These are phyloP conservation scores for Neonectria neomacrospora DNA, from an alignment of 2,329 filamentous ascomycete species.

Conservation along the genomic window DNA sequence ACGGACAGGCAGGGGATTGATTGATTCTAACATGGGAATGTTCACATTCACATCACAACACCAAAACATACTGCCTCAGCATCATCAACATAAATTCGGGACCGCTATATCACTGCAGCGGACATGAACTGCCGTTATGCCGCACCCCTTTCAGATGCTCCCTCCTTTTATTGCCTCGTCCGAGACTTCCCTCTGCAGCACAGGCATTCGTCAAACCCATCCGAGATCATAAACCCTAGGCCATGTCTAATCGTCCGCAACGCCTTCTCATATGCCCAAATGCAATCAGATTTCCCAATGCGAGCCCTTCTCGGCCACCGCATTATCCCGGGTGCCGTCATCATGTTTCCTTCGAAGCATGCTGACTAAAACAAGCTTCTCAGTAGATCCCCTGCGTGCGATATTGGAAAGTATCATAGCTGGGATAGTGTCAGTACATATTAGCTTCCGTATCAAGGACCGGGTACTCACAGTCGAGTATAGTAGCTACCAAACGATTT, in stretches of 20 bases:
- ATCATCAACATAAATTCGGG: slow-evolving; percentile 22
- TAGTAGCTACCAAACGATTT: slow-evolving; percentile 91
- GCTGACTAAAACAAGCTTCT: slow-evolving; percentile 39
- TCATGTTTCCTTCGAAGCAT: slow-evolving; percentile 1
- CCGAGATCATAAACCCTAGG: slow-evolving; percentile 22
- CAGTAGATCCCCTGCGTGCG: slow-evolving; percentile 88
- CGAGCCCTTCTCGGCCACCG: slow-evolving; percentile 22
- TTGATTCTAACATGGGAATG: neutral
- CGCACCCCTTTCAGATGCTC: slow-evolving; percentile 12
- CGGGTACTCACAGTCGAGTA: slow-evolving; percentile 75
- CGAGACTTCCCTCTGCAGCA: slow-evolving; percentile 4
- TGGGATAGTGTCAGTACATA: slow-evolving; percentile 48
- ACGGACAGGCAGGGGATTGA: no score
- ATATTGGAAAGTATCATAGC: slow-evolving; percentile 89
- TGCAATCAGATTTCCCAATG: slow-evolving; percentile 37
- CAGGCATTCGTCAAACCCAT: slow-evolving; percentile 15
- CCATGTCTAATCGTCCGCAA: slow-evolving; percentile 44
- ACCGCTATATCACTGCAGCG: slow-evolving; percentile 4
- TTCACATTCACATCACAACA: neutral
- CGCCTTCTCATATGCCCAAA: slow-evolving; percentile 42
- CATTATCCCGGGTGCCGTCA: slow-evolving; percentile 9
- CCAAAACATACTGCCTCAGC: slow-evolving; percentile 4
- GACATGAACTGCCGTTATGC: neutral
- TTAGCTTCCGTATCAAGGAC: neutral
- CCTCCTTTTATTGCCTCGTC: slow-evolving; percentile 5